Conservation (phyloP, 75 land plant genomes). For the Sequoiadendron giganteum region DNA sequence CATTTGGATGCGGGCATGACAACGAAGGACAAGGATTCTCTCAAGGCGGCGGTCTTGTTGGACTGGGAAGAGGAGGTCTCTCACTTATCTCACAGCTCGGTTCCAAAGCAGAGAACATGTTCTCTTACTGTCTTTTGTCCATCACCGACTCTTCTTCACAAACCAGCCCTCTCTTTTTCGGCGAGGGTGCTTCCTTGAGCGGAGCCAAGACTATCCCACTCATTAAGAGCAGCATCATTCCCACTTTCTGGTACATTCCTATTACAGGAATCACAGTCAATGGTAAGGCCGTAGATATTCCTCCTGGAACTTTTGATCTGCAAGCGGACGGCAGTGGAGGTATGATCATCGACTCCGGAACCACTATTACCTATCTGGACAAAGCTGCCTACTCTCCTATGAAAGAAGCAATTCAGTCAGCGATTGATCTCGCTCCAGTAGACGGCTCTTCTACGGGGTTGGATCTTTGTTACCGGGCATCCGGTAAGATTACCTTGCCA, state of each 20-base stretch:
- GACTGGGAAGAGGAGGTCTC: background rate
- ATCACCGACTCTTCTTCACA: too few species aligned
- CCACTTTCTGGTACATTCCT: background rate
- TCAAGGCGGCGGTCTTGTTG: too few species aligned
- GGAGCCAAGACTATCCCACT: constrained; percentile 1
- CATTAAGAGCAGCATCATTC: background rate
- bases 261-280: too few species aligned
- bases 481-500: background rate
- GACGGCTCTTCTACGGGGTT: background rate
- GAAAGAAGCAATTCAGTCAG: too few species aligned
- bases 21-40: too few species aligned
- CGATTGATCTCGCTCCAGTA: too few species aligned
- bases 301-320: too few species aligned
- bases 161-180: too few species aligned
- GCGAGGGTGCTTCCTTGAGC: constrained; percentile 9
- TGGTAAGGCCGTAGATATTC: too few species aligned
- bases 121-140: constrained; percentile 10
- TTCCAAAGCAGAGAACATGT: background rate
- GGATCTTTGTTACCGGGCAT: background rate
- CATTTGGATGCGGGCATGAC: too few species aligned
- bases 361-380: constrained; percentile 22
- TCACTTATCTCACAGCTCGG: constrained; percentile 7
- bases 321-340: constrained; percentile 19
- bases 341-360: constrained; percentile 28
- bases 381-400: constrained; percentile 2